These are phyloP conservation scores for Lecanoromycetidae sp. DNA, from an alignment of 2,329 filamentous ascomycete species.

Conservation along the genomic window DNA sequence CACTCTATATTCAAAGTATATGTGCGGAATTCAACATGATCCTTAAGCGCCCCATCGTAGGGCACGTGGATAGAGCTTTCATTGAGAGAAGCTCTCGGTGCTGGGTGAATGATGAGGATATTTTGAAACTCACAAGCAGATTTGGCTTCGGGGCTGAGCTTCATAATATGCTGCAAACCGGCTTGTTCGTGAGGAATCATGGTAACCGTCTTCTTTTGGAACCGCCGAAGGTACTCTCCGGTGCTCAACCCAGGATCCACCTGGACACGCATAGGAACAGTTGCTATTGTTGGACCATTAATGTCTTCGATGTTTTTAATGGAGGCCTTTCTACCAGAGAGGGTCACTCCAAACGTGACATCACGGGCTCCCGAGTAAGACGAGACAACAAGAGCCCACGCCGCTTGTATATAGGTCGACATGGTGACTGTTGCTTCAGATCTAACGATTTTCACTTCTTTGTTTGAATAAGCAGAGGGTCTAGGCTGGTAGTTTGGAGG, in stretches of 20 bases:
- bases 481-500: slow-evolving; percentile 7
- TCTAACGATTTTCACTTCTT: too few species aligned
- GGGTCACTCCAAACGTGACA: slow-evolving; percentile 27
- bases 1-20: too few species aligned
- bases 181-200: slow-evolving; percentile 10
- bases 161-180: slow-evolving; percentile 11
- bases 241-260: slow-evolving; percentile 14
- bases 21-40: slow-evolving; percentile 2
- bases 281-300: slow-evolving; percentile 29
- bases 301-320: slow-evolving; percentile 22
- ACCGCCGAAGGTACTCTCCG: slow-evolving; percentile 13
- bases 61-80: slow-evolving; percentile 14
- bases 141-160: background rate
- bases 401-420: slow-evolving; percentile 23
- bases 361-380: slow-evolving; percentile 24
- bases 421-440: slow-evolving; percentile 6
- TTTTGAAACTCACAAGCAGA: slow-evolving; percentile 14
- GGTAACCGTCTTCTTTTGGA: slow-evolving; percentile 3
- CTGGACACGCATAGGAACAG: slow-evolving; percentile 21
- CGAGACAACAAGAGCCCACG: slow-evolving; percentile 28
- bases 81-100: too few species aligned
- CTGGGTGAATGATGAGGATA: slow-evolving; percentile 31
- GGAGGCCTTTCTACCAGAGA: slow-evolving; percentile 28
- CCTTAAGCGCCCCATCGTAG: too few species aligned
- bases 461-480: background rate